These are phyloP conservation scores for Fragosphaeria purpurea DNA, from an alignment of 2,329 filamentous ascomycete species.

Conservation along the genomic window DNA sequence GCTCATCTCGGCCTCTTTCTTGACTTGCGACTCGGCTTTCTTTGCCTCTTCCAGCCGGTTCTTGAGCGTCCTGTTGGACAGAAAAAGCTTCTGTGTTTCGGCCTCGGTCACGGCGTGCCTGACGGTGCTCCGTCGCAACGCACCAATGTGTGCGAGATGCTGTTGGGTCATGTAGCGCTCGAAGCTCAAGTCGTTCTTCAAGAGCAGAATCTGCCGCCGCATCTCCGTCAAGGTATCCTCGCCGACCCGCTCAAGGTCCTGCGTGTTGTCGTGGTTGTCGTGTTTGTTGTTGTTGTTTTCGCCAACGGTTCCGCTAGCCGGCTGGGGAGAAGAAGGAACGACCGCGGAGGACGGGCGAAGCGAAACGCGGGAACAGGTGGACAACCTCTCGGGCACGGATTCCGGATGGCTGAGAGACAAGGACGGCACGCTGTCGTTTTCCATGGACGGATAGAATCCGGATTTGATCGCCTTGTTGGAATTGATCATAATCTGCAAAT, in stretches of 20 bases:
- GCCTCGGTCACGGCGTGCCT: constrained; percentile 70
- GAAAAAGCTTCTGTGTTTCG: constrained; percentile 71
- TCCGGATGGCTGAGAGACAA: constrained; percentile 42
- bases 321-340: constrained; percentile 12
- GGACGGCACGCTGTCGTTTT: constrained; percentile 49
- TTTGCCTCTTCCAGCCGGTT: constrained; percentile 64
- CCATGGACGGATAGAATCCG: constrained; percentile 42
- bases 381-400: constrained; percentile 27
- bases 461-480: constrained; percentile 50
- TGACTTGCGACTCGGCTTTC: constrained; percentile 57
- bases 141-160: constrained; percentile 71
- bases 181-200: constrained; percentile 74
- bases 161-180: constrained; percentile 78
- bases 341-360: not conserved
- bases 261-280: not conserved
- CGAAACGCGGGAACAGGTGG: not conserved
- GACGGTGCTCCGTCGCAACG: constrained; percentile 64
- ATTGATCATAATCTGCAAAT: constrained; percentile 50
- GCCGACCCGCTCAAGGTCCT: not conserved
- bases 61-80: constrained; percentile 64
- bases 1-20: constrained; percentile 62
- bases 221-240: constrained; percentile 35
- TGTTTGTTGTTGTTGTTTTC: not conserved
- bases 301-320: constrained; percentile 6
- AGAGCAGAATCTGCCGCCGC: constrained; percentile 62